Evolutionary conservation across 495 filamentous ascomycete species (phyloP), one percentile per base, ranked within the genome.

Genomic region (Penicillium tannophilum): DNA sequence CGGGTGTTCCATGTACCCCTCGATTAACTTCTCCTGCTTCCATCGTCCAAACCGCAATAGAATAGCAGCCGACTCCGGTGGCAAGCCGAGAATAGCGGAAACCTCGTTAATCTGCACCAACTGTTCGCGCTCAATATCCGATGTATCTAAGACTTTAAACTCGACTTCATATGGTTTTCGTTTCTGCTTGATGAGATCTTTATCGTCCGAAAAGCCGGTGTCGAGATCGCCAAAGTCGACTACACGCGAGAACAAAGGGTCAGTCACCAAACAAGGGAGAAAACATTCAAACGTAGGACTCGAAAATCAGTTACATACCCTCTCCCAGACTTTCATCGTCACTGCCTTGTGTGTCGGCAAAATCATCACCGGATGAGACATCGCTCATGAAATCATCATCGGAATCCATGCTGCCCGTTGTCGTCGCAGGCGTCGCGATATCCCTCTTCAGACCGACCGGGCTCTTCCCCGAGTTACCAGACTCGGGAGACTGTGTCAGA

Each of bases 371-470:
- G 68, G 89, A 95, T 16, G 90, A 93, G 62, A 86, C 80, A 58
- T 87, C 86, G 52, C 90, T 95, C 83, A 96, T 90, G 70, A 93
- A 92, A 61, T 98, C 94, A 70, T 98, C 93, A 62, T 98, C 94
- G 12, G 94, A 97, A 69, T 97, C 93, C 94, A 98, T 98, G 59
- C 76, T 78, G 58, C 56, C 61, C 26, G 66, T 56, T 0, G 77
- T 78, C 0, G 75, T 74, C n/a, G 74, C 71, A 30, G 79, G 77
- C 17, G 79, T 86, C 64, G 75, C 76, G 48, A 78, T 54, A 33
- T 68, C 61, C 39, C 53, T 57, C 48, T 67, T 65, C 30, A 17
- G 36, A 24, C 59, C 46, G 9, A 47, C 45, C 14, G 36, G 57
- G 45, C 57, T 59, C 11, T 46, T 49, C 36, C 30, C 46, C 12